Evolutionary conservation across 139 green algal species (phyloP), one percentile per base, ranked within the genome.

Genomic region (Chlamydomonas sp.): DNA sequence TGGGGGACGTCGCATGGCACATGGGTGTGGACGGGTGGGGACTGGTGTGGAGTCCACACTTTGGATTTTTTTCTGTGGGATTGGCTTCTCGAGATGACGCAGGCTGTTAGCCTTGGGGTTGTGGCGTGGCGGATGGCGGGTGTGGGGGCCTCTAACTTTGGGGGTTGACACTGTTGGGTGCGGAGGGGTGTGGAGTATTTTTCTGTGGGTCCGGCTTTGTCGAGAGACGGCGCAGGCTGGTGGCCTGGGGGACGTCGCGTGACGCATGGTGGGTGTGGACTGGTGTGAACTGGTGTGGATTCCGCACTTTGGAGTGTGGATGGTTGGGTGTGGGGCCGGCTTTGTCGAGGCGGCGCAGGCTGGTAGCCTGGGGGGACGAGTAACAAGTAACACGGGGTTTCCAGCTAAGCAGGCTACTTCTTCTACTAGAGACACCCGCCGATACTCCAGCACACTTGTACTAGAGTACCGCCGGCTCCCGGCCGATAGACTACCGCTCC

Each of bases 211-310:
- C 36, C 35, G 22, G 30, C 35, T 43, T 48, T 5, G n/a, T 97
- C 35, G 87, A 96, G 87, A 96, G 78, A 99, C 99, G 95, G 97
- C 91, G 1, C 78, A 96, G 69, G 94, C 94, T 30, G 71, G 97
- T 59, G 65, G 81, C 5, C 72, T 98, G 48, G 49, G 73, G 2
- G 84, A 91, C n/a, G 54, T 73, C 0, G 13, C 50, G 28, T 94
- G 86, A 87, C 35, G 73, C 36, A 65, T 74, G 70, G 76, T 82
- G 37, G 22, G 24, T 68, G 28, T 24, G 33, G 26, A 16, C 13
- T 34, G 26, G n/a, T n/a, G 28, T 24, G 33, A n/a, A 16, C 13
- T 34, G 26, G 13, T 64, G n/a, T 13, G 28, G 57, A 64, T 33
- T 64, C 13, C 13, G 8, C 26, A n/a, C 47, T 28, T n/a, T 67